Evolutionary conservation across 2,329 filamentous ascomycete species (phyloP), one percentile per base, ranked within the genome.

Genomic region (Trichothecium sympodiale): DNA sequence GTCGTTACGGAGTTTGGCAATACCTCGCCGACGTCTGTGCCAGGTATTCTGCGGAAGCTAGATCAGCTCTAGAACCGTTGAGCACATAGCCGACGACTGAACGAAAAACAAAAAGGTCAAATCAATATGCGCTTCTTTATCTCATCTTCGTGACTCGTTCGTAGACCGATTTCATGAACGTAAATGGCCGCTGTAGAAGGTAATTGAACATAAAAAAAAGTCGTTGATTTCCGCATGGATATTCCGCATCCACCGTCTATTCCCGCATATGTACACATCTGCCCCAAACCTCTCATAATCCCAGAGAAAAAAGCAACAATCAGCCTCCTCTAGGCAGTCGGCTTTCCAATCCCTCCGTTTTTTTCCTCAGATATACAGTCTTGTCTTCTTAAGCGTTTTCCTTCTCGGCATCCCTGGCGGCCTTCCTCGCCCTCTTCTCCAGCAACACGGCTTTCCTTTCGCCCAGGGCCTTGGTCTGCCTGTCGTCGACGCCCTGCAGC

Each of bases 1-100:
- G 80, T 98, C 29, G 77, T 96, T 34, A 95, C 87, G 3, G 91
- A 98, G 61, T 79, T 89, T 53, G 91, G 89, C 29, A 84, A 77
- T 49, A 72, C 93, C 43, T 84, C 87, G 34, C 83, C 87, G 1
- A 88, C 82, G 48, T 87, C 86, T 7, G 87, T 95, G 29, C 82
- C 87, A 9, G 64, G 69, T 23, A 64, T 75, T 43, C 51, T 76
- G 46, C 59, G 69, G 42, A 76, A 71, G 49, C 55, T 74, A 45
- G 72, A 76, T 50, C 71, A 75, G 47, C 59, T 69, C 46, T 68
- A 36, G 36, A 41, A 38, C 10, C 6, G 6, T 25, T 25, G 20
- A 6, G 20, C n/a, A n/a, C n/a, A n/a, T n/a, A n/a, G n/a, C n/a
- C n/a, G n/a, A n/a, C n/a, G n/a, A n/a, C n/a, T n/a, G n/a, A n/a